These are phyloP conservation scores for Pseudogymnoascus sp. DNA, from an alignment of 2,329 filamentous ascomycete genomes.

Conservation along the genomic window DNA sequence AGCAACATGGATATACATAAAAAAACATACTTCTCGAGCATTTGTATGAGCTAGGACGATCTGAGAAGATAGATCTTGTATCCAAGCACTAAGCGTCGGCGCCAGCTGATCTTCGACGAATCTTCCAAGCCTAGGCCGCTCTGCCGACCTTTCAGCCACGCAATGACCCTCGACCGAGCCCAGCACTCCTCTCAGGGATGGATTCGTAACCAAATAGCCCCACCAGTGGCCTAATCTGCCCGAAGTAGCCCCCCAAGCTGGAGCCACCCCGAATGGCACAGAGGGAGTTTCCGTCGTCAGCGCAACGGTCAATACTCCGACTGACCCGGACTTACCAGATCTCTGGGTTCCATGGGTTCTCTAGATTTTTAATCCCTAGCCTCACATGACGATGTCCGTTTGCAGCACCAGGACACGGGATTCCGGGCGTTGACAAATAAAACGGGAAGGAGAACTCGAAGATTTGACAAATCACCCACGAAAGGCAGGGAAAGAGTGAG, in stretches of 20 bases:
- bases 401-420: background rate
- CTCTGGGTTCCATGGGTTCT: background rate
- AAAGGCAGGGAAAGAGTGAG: background rate
- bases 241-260: background rate
- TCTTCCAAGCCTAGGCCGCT: background rate
- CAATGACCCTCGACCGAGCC: background rate
- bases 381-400: constrained; percentile 4
- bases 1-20: background rate
- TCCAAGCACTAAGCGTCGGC: background rate
- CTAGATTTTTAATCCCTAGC: constrained; percentile 1
- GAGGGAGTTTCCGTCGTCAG: constrained; percentile 4
- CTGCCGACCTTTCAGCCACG: background rate
- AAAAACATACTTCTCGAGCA: background rate
- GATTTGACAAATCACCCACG: constrained; percentile 5
- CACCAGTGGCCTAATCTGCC: background rate
- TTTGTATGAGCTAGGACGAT: background rate
- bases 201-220: background rate
- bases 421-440: background rate
- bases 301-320: constrained; percentile 7
- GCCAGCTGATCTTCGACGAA: background rate
- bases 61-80: background rate
- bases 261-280: background rate
- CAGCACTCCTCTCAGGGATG: background rate
- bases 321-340: background rate
- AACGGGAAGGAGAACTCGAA: constrained; percentile 1